Evolutionary conservation across 345 rosid genomes (phyloP), one percentile per base, ranked within the genome.

Genomic region (Sapria himalayana): DNA sequence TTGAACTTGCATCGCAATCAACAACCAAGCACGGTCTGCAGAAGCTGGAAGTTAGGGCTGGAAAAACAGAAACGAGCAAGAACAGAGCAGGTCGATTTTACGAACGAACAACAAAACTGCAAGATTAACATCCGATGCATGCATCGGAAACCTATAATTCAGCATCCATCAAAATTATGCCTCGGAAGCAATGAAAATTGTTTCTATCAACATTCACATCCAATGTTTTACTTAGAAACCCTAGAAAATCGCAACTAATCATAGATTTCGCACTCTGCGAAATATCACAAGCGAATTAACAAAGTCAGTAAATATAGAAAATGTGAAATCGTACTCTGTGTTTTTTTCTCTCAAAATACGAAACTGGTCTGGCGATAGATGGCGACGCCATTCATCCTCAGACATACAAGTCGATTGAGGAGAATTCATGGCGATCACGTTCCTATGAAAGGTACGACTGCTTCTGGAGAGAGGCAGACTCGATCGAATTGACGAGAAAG

Each of bases 361-460:
- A 39, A 86, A 81, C 52, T 82, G 98, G 46, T 82, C 73, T 3
- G 93, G 94, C 1, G 93, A 72, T 12, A 86, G 70, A 55, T 78
- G 33, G 13, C 78, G 78, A 11, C 76, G 85, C 98, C 98, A 82
- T 45, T 89, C 93, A 19, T 79, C 94, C 45, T 89, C 91, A 1
- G 98, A 62, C 61, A 78, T 89, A 46, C 57, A 71, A 39, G 63
- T 58, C 9, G 85, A 55, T 19, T 71, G 85, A 36, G 74, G 25
- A 54, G 68, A 61, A 31, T 76, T 64, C 94, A 76, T 71, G 37
- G 80, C 65, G 1, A 63, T 46, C 14, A 66, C 46, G 24, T 51
- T 39, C 32, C 75, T 63, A 24, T 64, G 81, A 24, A 69, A 66
- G 42, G 62, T 18, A 37, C 75, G 74, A 13, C 44, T 52, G 18